Conservation (phyloP, 1,139 yeast species). For the Kodamaea ohmeri region DNA sequence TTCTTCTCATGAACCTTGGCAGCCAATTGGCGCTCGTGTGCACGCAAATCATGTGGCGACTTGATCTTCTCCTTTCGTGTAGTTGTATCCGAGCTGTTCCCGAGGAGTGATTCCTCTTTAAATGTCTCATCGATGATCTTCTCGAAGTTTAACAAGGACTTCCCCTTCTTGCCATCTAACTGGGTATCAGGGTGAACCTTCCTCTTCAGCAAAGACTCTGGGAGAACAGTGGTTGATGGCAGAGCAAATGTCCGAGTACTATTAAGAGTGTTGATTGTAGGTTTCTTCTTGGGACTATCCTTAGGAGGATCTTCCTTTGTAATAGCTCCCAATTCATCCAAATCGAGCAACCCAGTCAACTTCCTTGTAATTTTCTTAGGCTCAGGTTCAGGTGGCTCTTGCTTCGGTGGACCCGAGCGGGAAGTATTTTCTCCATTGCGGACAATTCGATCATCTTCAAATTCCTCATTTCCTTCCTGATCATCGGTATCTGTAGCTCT, state of each 20-base stretch:
- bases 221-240: conserved; percentile 1
- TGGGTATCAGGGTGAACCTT: conserved; percentile 11
- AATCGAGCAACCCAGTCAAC: conserved; percentile 24
- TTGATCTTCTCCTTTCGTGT: conserved; percentile 6
- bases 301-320: background rate
- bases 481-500: background rate
- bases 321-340: conserved; percentile 14
- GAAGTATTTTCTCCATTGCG: too few species aligned
- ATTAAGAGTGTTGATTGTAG: conserved; percentile 1
- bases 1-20: conserved; percentile 29
- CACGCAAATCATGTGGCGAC: conserved; percentile 16
- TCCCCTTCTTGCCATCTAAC: conserved; percentile 13
- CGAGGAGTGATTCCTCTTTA: conserved; percentile 13
- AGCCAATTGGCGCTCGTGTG: conserved; percentile 32
- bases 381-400: background rate
- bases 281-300: background rate
- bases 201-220: conserved; percentile 3
- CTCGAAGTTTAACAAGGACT: conserved; percentile 32
- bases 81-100: conserved; percentile 4
- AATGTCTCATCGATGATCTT: conserved; percentile 23
- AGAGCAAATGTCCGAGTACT: background rate
- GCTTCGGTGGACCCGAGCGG: conserved; percentile 5
- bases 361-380: conserved; percentile 20
- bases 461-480: background rate
- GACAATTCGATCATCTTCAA: background rate